Conservation (phyloP, 257 asterid genomes). For the Catharanthus roseus region DNA sequence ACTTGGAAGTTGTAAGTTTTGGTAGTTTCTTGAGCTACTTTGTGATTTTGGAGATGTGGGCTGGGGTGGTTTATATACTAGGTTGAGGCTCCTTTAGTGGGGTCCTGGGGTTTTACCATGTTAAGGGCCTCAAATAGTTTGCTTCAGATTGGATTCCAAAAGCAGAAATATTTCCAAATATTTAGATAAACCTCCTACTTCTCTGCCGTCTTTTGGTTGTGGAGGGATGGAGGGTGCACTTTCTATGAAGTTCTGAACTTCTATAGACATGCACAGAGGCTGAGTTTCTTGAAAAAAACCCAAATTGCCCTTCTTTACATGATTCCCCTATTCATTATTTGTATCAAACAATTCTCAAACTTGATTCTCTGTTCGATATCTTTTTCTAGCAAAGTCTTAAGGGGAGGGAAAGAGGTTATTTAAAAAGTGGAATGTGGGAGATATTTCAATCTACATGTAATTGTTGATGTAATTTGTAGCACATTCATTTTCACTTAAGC, state of each 20-base stretch:
- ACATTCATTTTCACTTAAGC: neutral
- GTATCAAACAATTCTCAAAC: conserved; percentile 18
- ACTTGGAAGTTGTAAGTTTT: conserved; percentile 5
- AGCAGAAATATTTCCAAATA: conserved; percentile 23
- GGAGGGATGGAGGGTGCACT: conserved; percentile 21
- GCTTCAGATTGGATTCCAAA: conserved; percentile 36
- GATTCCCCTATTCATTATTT: conserved; percentile 51
- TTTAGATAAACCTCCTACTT: conserved; percentile 19
- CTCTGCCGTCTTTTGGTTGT: conserved; percentile 15
- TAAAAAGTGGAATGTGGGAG: conserved; percentile 19
- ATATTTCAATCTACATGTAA: conserved; percentile 14
- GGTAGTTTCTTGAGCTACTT: conserved; percentile 19
- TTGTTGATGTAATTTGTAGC: neutral
- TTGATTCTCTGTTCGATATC: conserved; percentile 50
- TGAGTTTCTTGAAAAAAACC: neutral
- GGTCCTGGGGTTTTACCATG: conserved; percentile 20
- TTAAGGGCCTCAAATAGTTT: conserved; percentile 15
- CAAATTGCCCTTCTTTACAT: conserved; percentile 28
- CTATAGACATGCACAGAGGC: conserved; percentile 23
- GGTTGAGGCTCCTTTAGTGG: conserved; percentile 27
- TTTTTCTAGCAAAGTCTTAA: conserved; percentile 43
- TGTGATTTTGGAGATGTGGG: conserved; percentile 41
- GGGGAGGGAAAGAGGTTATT: conserved; percentile 49
- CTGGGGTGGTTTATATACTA: conserved; percentile 45
- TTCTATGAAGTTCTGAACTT: conserved; percentile 19